Evolutionary conservation across 2,329 filamentous ascomycete species (phyloP).

Genomic region (Amesomyces nigricolor): DNA sequence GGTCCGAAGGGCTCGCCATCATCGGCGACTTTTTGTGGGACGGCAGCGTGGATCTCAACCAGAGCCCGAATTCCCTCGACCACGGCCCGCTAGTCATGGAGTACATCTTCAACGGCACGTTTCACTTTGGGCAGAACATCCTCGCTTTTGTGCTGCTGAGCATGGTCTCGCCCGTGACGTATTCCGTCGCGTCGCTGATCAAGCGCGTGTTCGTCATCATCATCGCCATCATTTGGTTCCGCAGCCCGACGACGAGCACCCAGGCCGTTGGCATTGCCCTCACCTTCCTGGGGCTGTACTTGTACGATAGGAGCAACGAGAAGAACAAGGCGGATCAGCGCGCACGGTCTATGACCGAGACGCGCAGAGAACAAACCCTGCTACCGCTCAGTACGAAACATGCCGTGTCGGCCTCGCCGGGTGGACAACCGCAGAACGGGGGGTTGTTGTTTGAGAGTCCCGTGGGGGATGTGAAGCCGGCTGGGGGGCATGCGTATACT

Average conservation of each 20-base stretch:
- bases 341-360: constrained; percentile 60
- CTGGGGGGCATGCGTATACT: constrained; percentile 2
- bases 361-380: constrained; percentile 46
- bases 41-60: constrained; percentile 61
- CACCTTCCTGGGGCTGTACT: constrained; percentile 86
- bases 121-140: constrained; percentile 95
- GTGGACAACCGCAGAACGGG: constrained; percentile 19
- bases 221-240: constrained; percentile 93
- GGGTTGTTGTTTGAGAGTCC: constrained; percentile 37
- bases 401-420: constrained; percentile 13
- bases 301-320: constrained; percentile 90
- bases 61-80: constrained; percentile 62
- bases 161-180: constrained; percentile 92
- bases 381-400: constrained; percentile 58
- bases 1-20: constrained; percentile 76
- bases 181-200: constrained; percentile 91
- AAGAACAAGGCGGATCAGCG: constrained; percentile 81
- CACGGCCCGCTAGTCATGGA: constrained; percentile 72
- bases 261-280: constrained; percentile 82
- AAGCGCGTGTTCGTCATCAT: constrained; percentile 97
- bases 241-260: constrained; percentile 74
- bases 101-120: constrained; percentile 93
- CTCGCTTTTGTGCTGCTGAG: constrained; percentile 88
- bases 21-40: constrained; percentile 74
- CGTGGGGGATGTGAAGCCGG: constrained; percentile 16